Percentiles rank a stretch among this genome's conserved stretches.
Conservation (phyloP, 352 stramenopile genomes). For the Elongisporangium senticosum region DNA sequence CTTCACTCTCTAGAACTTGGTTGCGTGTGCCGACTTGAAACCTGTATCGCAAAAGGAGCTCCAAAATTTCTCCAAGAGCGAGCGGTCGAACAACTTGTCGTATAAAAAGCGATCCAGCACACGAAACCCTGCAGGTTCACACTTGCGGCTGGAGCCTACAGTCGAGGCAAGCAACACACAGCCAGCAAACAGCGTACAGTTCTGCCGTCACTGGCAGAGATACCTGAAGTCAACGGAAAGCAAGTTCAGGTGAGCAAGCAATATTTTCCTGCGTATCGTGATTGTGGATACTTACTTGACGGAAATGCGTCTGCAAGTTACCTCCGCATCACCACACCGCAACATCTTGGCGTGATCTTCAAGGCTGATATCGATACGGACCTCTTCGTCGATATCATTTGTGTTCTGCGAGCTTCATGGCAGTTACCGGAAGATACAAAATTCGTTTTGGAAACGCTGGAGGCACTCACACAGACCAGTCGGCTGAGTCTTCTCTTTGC, state of each 20-base stretch:
- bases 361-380: constrained; percentile 67
- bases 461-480: constrained; percentile 33
- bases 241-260: constrained; percentile 38
- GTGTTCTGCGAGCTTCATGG: constrained; percentile 36
- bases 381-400: constrained; percentile 59
- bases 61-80: constrained; percentile 37
- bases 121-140: not conserved
- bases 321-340: constrained; percentile 44
- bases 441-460: constrained; percentile 35
- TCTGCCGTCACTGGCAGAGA: constrained; percentile 67
- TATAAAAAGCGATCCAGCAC: constrained; percentile 34
- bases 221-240: constrained; percentile 44
- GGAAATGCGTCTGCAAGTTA: constrained; percentile 30
- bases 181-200: constrained; percentile 45
- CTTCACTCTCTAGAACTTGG: constrained; percentile 48
- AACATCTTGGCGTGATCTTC: constrained; percentile 47
- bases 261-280: not conserved
- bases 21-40: constrained; percentile 80
- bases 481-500: constrained; percentile 60
- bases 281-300: too few species aligned
- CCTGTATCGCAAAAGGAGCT: constrained; percentile 74
- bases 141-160: constrained; percentile 12
- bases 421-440: not conserved
- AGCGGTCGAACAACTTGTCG: constrained; percentile 58
- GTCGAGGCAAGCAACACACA: constrained; percentile 17